Conservation (phyloP, 495 filamentous ascomycete genomes). For the Podospora appendiculata region DNA sequence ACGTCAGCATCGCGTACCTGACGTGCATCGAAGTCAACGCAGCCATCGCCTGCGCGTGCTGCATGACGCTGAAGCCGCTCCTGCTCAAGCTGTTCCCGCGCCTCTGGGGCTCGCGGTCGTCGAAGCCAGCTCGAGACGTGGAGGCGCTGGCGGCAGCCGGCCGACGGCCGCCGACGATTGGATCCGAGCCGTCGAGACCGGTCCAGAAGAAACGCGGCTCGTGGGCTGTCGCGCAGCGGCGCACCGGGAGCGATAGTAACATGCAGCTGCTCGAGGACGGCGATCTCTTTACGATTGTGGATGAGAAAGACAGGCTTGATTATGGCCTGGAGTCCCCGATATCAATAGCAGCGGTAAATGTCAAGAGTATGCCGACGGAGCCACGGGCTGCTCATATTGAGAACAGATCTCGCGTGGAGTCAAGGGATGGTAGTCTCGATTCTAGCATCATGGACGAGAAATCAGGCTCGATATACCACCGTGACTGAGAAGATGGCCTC, state of each 20-base stretch:
- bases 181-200: conserved; percentile 3
- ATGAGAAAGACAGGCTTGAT: not conserved
- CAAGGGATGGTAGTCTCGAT: not conserved
- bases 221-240: not conserved
- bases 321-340: not conserved
- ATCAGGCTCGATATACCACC: too few relatives aligned
- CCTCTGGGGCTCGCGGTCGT: conserved; percentile 1
- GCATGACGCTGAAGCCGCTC: conserved; percentile 23
- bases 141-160: not conserved
- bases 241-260: not conserved
- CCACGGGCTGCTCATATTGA: not conserved
- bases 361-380: not conserved
- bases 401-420: not conserved
- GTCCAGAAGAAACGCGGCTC: not conserved
- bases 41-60: conserved; percentile 28
- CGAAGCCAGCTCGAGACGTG: not conserved
- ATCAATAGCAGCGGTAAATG: not conserved
- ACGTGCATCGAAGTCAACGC: conserved; percentile 26
- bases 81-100: conserved; percentile 14
- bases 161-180: conserved; percentile 8
- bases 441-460: too few relatives aligned
- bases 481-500: too few relatives aligned
- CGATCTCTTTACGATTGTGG: not conserved
- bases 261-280: not conserved
- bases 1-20: conserved; percentile 18